Conservation (phyloP, 2,329 filamentous ascomycete genomes). For the Graphilbum fragrans region DNA sequence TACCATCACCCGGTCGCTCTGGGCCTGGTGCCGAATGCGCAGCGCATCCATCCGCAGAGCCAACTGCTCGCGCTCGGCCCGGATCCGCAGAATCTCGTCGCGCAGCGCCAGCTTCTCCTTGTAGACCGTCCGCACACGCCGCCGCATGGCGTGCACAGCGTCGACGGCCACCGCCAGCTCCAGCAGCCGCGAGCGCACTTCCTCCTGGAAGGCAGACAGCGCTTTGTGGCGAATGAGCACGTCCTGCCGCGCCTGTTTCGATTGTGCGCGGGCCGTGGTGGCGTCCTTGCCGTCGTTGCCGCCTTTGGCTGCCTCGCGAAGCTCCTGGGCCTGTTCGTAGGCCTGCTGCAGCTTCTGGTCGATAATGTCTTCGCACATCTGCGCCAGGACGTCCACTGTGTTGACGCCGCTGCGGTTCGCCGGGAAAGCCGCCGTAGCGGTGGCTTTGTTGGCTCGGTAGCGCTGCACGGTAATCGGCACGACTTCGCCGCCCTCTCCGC, state of each 20-base stretch:
- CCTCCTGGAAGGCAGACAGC: constrained; percentile 45
- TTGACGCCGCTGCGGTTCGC: constrained; percentile 45
- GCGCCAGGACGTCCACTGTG: constrained; percentile 47
- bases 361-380: constrained; percentile 49
- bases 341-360: constrained; percentile 35
- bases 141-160: constrained; percentile 42
- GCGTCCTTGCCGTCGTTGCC: neutral
- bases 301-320: constrained; percentile 11
- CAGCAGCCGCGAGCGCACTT: constrained; percentile 41
- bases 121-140: constrained; percentile 43
- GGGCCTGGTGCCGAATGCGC: constrained; percentile 45
- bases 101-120: constrained; percentile 44
- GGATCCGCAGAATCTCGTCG: constrained; percentile 46
- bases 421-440: constrained; percentile 33
- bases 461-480: constrained; percentile 50
- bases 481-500: neutral
- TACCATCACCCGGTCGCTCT: constrained; percentile 39
- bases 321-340: constrained; percentile 24
- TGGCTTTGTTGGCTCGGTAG: constrained; percentile 28
- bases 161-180: constrained; percentile 52
- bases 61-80: constrained; percentile 48
- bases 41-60: constrained; percentile 51
- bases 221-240: constrained; percentile 41
- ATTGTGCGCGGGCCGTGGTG: neutral
- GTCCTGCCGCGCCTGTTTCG: constrained; percentile 30